These are phyloP conservation scores for Hyaloscypha bicolor DNA, from an alignment of 495 filamentous ascomycete genomes.

Conservation along the genomic window DNA sequence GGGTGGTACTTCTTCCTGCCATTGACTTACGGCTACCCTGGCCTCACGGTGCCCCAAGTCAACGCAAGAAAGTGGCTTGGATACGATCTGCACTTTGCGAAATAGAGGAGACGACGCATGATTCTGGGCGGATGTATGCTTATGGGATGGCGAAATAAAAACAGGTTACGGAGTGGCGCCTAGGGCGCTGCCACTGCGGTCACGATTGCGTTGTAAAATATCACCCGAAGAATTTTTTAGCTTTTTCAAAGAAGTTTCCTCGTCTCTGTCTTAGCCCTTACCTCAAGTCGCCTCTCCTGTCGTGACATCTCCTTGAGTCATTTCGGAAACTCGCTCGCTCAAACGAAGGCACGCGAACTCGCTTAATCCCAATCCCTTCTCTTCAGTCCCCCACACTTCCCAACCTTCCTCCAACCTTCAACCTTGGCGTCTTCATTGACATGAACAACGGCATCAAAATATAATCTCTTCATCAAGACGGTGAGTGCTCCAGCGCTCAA, in stretches of 20 bases:
- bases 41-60: slow-evolving; percentile 81
- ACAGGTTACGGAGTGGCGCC: neutral
- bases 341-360: no score
- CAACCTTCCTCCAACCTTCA: no score
- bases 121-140: neutral
- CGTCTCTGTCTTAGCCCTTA: neutral
- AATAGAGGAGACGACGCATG: slow-evolving; percentile 54
- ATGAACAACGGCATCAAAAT: no score
- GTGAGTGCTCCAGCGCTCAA: no score
- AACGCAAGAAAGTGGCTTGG: slow-evolving; percentile 89
- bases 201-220: slow-evolving; percentile 29
- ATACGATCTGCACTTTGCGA: slow-evolving; percentile 98
- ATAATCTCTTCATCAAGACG: no score
- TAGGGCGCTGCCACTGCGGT: slow-evolving; percentile 8
- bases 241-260: neutral
- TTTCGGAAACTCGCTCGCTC: no score
- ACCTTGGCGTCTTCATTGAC: no score
- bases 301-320: no score
- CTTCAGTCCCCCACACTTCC: no score
- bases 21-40: slow-evolving; percentile 92
- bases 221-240: neutral
- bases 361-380: no score
- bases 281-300: neutral
- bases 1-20: slow-evolving; percentile 94
- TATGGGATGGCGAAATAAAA: slow-evolving; percentile 2